Base-by-base conservation (phyloP, 2,329 filamentous ascomycete genomes). In the Stemphylium beticola region DNA sequence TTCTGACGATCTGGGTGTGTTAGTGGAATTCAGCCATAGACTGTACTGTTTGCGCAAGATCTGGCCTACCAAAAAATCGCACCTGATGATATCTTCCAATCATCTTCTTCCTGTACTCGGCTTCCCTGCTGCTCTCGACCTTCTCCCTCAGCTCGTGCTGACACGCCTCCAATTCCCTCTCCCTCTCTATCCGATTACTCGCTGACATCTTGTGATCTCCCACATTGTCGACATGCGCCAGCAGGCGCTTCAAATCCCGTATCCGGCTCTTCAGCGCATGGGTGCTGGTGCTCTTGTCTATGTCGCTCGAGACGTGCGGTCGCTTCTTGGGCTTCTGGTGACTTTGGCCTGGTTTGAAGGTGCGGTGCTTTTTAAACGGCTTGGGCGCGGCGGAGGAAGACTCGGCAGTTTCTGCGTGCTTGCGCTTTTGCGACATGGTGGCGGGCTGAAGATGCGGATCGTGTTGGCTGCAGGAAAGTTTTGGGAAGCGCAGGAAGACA, bases 41-140 rank as follows among this genome's bases (percentile, higher is more conserved):
- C 34, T 20, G 42, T 24, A 38, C 15, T 8, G 1, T 11, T 1
- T 18, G 29, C 20, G 15, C 36, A 12, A 34, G 33, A n/a, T 11
- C 26, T 24, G 1, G 66, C 82, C 46, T 79, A 90, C 90, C 91
- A 75, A 93, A 93, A 72, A 95, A 95, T 24, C 91, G 82, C 45
- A 93, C 85, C 84, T 91, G 93, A 73, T 93, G 90, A 66, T 92
- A 95, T 73, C 87, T 89, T 45, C 81, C 81, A 58, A 93, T 92
- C 84, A 93, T 91, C 55, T 85, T 82, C 62, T 85, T 82, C 69
- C 81, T 82, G 76, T 86, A 87, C 65, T 86, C 85, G 54, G 82
- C 81, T 55, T 84, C 78, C 42, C 83, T 81, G 58, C 84, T 81
- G 4, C 76, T 61, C 33, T 55, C 58, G 14, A 59, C 52, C 62